Evolutionary conservation across 805 yeast species (phyloP), one percentile per base, ranked within the genome.

Genomic region (Kazachstania martiniae): DNA sequence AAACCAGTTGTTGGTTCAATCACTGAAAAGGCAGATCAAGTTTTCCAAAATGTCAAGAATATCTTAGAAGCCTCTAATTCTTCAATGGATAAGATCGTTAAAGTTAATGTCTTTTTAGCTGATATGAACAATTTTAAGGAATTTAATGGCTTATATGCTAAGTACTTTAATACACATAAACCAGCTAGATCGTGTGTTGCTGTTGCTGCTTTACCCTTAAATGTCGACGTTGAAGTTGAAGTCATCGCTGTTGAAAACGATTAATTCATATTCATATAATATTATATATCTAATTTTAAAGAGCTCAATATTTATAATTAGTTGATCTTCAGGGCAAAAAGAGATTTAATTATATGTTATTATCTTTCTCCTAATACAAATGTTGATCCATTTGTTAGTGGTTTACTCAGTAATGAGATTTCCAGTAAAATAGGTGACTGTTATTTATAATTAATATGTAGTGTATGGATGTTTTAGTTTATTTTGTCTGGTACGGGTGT

Each of bases 151-250:
- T 91, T 82, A 33, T 89, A 89, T 62, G 74, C 73, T 32, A 57
- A 76, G 58, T 77, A 79, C 61, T 83, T 83, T 66, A 68, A 58
- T 51, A 64, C 61, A 27, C 86, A 78, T 63, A 79, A 79, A 59
- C 96, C 97, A 29, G 96, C 97, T 23, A 82, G 97, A 72, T 82
- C 95, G 2, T 89, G 95, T 68, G 94, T 89, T 47, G 95, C 95
- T 29, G 96, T 86, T 43, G 77, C 76, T 60, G 73, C 72, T 43
- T 75, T 89, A 48, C 98, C 98, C 38, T 72, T 89, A 56, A 84
- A 85, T 40, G 84, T 77, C 40, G 80, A 72, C 38, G 68, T 64
- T 43, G 97, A 89, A 66, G 74, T 89, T 62, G 97, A 87, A 66
- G 85, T 79, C 38, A 64, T 89, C 62, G 97, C 96, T 38, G 65